These are phyloP conservation scores for Pleurotus giganteus DNA, from an alignment of 768 basidiomycete species.

Conservation along the genomic window DNA sequence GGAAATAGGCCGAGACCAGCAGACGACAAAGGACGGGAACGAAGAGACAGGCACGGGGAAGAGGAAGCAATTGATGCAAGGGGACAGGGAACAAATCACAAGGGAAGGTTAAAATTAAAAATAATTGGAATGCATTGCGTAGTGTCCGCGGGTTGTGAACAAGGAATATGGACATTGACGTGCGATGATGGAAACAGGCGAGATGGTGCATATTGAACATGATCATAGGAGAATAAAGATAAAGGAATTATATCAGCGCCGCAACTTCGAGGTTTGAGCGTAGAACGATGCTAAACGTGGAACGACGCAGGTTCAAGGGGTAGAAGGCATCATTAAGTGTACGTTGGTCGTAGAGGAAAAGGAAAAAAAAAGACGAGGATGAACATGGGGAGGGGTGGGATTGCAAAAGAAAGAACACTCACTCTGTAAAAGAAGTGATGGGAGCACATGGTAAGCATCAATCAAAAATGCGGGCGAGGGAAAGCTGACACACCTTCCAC, in stretches of 20 bases:
- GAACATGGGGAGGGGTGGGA: conserved; percentile 15
- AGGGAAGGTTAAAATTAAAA: conserved; percentile 9
- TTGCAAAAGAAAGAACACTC: conserved; percentile 41
- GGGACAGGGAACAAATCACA: background rate
- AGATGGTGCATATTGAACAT: conserved; percentile 6
- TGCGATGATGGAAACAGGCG: conserved; percentile 8
- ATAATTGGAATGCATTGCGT: background rate
- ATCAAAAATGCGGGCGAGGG: conserved; percentile 4
- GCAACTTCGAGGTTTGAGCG: conserved; percentile 64
- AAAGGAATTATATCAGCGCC: conserved; percentile 52
- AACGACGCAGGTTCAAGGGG: conserved; percentile 14
- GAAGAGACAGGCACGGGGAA: background rate
- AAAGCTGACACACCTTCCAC: conserved; percentile 74
- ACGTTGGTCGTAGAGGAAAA: conserved; percentile 22
- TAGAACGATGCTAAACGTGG: conserved; percentile 58
- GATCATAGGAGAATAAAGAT: conserved; percentile 11
- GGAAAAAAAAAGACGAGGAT: conserved; percentile 16
- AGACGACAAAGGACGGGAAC: conserved; percentile 6
- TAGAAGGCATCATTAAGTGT: conserved; percentile 30
- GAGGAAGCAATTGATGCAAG: background rate
- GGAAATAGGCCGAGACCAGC: conserved; percentile 3
- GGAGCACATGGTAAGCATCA: conserved; percentile 12
- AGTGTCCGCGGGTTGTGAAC: background rate
- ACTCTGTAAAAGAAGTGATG: conserved; percentile 48
- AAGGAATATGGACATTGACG: background rate